phyloP scores from a whole-genome alignment of 1,139 yeast genomes.

The Magnusiomyces ingens region DNA sequence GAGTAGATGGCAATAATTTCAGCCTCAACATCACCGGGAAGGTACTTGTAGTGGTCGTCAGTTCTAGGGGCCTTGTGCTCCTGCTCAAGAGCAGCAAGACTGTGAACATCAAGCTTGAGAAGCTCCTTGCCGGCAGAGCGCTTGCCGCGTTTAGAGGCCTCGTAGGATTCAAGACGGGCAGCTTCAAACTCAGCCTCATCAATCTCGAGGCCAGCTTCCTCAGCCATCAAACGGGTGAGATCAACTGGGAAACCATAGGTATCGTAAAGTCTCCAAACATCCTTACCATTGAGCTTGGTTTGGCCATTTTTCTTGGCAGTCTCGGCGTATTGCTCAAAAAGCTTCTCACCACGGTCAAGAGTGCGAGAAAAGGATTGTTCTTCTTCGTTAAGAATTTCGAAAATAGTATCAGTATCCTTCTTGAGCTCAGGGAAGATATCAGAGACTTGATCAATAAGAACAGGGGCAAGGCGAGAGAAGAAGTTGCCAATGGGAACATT shows the following conservation, averaged over 20 bases:
- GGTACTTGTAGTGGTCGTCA: constrained; percentile 63
- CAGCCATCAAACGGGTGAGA: constrained; percentile 96
- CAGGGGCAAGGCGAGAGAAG: constrained; percentile 86
- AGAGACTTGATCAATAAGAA: constrained; percentile 79
- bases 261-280: constrained; percentile 97
- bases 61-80: constrained; percentile 63
- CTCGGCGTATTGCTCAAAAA: constrained; percentile 87
- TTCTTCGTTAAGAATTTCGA: constrained; percentile 91
- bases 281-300: constrained; percentile 80
- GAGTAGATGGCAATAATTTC: constrained; percentile 62
- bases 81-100: constrained; percentile 48
- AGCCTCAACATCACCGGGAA: constrained; percentile 31
- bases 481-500: constrained; percentile 82
- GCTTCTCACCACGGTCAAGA: constrained; percentile 94
- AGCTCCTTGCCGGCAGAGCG: constrained; percentile 46
- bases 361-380: constrained; percentile 93
- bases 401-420: constrained; percentile 63
- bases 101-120: constrained; percentile 84
- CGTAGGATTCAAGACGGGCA: constrained; percentile 82
- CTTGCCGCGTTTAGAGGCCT: constrained; percentile 90
- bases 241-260: constrained; percentile 99
- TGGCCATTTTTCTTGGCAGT: constrained; percentile 70
- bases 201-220: constrained; percentile 89
- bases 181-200: constrained; percentile 87
- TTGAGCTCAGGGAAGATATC: constrained; percentile 88